Evolutionary conservation across 179 eudicot genomes (phyloP), one percentile per base, ranked within the genome.

Genomic region (Monotropa hypopitys): DNA sequence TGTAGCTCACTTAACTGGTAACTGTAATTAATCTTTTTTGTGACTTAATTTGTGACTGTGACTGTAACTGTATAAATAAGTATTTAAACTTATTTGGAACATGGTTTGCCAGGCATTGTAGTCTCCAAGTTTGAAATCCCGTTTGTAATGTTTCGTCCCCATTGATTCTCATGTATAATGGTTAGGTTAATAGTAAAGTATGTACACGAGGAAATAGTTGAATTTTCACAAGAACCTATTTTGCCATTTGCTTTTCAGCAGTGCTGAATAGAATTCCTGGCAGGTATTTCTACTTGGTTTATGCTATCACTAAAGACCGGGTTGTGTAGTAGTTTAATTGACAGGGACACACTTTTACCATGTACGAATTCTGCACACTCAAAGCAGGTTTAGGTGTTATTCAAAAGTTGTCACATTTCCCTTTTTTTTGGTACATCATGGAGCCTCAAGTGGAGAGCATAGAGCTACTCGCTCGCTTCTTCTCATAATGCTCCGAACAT

Each of bases 381-480:
- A 43, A 63, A 76, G 66, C 0, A 45, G 40, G 7, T 1, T 38
- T 57, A 5, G 18, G 67, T 38, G 7, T 21, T 28, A 1, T 2
- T 5, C 7, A 26, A 13, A 35, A n/a, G 32, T 16, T 3, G 32
- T 20, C 28, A 0, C 45, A 26, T 7, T 28, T 61, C 3, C 45
- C n/a, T n/a, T 13, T 8, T 2, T n/a, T 21, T 73, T 80, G 53
- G 76, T 79, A 38, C 15, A 35, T n/a, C 16, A 51, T 80, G 83
- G 87, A 82, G 87, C 79, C 71, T 82, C 87, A 82, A 85, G 85
- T 85, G 85, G 78, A 82, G 85, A 69, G 81, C 85, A 68, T 67
- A 76, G 81, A 78, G 81, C 80, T 38, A 70, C 74, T 70, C 65
- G 82, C 83, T 76, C 59, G 85, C 63, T 59, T 53, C 87, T 82